Base-by-base conservation (phyloP, 2,329 filamentous ascomycete species). In the Venturia carpophila region DNA sequence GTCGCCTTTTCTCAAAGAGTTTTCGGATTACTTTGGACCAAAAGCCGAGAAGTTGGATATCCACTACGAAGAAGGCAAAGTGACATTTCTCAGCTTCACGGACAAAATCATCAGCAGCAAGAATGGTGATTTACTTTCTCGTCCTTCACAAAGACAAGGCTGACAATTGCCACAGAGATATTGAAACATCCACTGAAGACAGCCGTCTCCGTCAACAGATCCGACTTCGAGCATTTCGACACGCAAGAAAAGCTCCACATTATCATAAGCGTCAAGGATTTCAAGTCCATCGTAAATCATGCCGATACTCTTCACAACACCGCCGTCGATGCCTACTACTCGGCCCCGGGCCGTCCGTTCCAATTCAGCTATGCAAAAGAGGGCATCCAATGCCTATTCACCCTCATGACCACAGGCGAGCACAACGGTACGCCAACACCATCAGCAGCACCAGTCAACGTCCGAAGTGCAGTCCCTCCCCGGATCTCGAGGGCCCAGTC, bases 11-110 rank as follows among this genome's bases (percentile, higher is more conserved):
- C 76, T 93, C 63, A 84, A 87, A 67, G 88, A 92, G 70, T 83
- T 91, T 67, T 87, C 90, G 76, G 90, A 92, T 67, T 89, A 91
- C 71, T 92, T 92, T 71, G 88, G 89, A 0, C 87, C 88, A 1
- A 89, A 88, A 5, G 91, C 90, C 41, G 90, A 93, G 73, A 87
- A 92, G 69, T 82, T 93, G 2, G 90, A 92, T 69, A 87, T 93
- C 68, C 88, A 89, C 71, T 86, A 87, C 15, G 85, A 89, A 64
- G 84, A 88, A 60, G 86, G 79, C 11, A 82, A 83, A 66, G 82
- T 89, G 19, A 89, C 90, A 66, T 90, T 93, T 70, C 90, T 89
- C 34, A 92, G 89, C 72, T 92, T 90, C 71, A 92, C 89, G 0
- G 90, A 92, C 73, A 92, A 91, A 76, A 85, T 88, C 10, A 82